phyloP scores from a whole-genome alignment of 2,329 filamentous ascomycete genomes.

The Colletotrichum orbiculare region DNA sequence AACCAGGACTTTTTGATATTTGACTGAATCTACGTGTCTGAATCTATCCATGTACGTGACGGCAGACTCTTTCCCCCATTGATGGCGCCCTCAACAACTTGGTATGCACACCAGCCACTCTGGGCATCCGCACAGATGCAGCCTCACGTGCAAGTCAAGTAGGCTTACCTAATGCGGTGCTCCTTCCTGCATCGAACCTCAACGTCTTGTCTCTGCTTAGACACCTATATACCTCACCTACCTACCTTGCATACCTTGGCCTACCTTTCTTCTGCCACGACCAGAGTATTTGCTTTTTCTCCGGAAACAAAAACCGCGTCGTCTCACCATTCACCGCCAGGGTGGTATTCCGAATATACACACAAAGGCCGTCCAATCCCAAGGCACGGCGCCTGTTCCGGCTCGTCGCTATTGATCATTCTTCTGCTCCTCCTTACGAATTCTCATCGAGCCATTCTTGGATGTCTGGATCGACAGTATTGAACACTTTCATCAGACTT shows the following conservation, averaged over 20 bases:
- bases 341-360: conserved; percentile 14
- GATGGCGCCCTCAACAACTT: conserved; percentile 18
- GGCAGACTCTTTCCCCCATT: too few species aligned
- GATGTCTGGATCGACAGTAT: too few species aligned
- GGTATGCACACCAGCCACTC: too few species aligned
- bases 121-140: too few species aligned
- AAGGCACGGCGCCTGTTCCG: background rate
- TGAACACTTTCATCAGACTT: too few species aligned
- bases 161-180: conserved; percentile 17
- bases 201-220: conserved; percentile 5
- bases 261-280: background rate
- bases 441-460: too few species aligned
- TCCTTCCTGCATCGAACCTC: conserved; percentile 8
- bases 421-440: background rate
- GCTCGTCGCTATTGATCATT: conserved; percentile 2
- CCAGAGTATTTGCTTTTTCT: conserved; percentile 9
- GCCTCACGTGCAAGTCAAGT: too few species aligned
- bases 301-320: conserved; percentile 20
- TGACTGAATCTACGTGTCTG: too few species aligned
- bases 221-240: background rate
- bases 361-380: background rate
- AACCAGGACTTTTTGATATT: too few species aligned
- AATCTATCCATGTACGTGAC: too few species aligned
- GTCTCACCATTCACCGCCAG: conserved; percentile 20
- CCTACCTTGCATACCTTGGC: background rate